Conservation (phyloP, 495 filamentous ascomycete genomes). For the Penicillium argentinense region DNA sequence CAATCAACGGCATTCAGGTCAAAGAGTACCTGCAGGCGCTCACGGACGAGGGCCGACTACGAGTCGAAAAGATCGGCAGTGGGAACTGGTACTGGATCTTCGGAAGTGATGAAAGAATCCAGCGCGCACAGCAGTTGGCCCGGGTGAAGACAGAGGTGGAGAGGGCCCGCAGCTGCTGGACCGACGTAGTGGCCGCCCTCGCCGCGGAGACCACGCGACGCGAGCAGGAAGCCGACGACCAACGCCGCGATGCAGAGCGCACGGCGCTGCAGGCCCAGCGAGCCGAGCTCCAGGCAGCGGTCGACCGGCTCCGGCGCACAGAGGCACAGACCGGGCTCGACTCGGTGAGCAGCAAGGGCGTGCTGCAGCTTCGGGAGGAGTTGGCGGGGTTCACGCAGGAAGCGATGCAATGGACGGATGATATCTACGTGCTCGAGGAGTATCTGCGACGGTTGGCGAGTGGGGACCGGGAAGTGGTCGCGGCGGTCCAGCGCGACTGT, state of each 20-base stretch:
- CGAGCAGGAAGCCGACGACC: constrained; percentile 17
- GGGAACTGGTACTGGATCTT: constrained; percentile 86
- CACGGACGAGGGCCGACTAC: constrained; percentile 62
- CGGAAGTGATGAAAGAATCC: constrained; percentile 58
- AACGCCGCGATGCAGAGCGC: constrained; percentile 22
- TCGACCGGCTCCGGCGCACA: constrained; percentile 21
- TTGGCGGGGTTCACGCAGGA: constrained; percentile 42
- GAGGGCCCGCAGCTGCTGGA: constrained; percentile 37
- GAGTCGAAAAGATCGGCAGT: constrained; percentile 76
- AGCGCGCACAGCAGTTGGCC: constrained; percentile 46
- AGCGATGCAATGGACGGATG: constrained; percentile 60
- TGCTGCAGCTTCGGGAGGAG: constrained; percentile 52
- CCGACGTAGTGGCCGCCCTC: constrained; percentile 23
- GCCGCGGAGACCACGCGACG: constrained; percentile 20
- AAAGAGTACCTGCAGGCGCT: constrained; percentile 68
- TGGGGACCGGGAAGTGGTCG: constrained; percentile 53
- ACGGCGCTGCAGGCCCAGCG: constrained; percentile 23
- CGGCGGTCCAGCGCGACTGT: constrained; percentile 50
- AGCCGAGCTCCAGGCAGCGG: constrained; percentile 26
- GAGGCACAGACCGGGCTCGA: constrained; percentile 29
- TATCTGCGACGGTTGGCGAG: constrained; percentile 52
- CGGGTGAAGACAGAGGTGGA: constrained; percentile 55
- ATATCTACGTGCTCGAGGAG: constrained; percentile 63
- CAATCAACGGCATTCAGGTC: constrained; percentile 68
- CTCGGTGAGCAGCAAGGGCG: constrained; percentile 48